Conservation (phyloP, 2,329 filamentous ascomycete genomes). For the Sporothrix phasma region DNA sequence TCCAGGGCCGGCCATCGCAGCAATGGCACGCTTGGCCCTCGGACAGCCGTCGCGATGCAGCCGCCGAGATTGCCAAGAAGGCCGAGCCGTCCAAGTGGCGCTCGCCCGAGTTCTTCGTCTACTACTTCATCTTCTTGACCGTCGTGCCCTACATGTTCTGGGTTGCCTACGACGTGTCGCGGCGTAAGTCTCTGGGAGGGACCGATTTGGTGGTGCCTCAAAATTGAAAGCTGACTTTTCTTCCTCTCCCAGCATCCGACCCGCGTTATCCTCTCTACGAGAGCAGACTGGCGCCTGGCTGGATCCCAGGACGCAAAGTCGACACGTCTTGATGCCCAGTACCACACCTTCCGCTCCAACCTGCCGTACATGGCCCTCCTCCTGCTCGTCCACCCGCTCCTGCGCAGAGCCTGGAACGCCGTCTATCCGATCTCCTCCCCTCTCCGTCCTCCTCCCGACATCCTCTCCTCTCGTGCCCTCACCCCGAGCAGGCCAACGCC, state of each 20-base stretch:
- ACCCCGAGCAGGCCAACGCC: conserved; percentile 39
- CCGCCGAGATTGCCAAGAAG: conserved; percentile 23
- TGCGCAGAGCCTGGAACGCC: conserved; percentile 61
- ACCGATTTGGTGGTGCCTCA: no score
- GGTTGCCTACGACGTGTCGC: conserved; percentile 75
- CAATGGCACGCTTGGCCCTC: conserved; percentile 33
- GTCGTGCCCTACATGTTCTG: conserved; percentile 83
- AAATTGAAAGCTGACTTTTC: no score
- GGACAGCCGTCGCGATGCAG: background rate
- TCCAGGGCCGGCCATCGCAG: background rate
- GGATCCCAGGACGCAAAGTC: conserved; percentile 87
- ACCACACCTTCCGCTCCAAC: conserved; percentile 74
- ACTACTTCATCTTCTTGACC: conserved; percentile 57
- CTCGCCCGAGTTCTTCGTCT: conserved; percentile 76
- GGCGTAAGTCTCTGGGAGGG: no score
- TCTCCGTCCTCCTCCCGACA: background rate
- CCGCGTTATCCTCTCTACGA: conserved; percentile 70
- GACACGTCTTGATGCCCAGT: conserved; percentile 88
- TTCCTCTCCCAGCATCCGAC: conserved; percentile 54
- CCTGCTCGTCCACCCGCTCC: conserved; percentile 66
- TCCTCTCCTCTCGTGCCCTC: conserved; percentile 20
- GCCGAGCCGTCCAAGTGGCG: conserved; percentile 66
- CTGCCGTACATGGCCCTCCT: conserved; percentile 70
- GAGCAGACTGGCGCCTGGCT: conserved; percentile 63
- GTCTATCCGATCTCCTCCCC: conserved; percentile 30